These are phyloP conservation scores for Penicillium sp. DNA, from an alignment of 2,329 filamentous ascomycete species.

Conservation along the genomic window DNA sequence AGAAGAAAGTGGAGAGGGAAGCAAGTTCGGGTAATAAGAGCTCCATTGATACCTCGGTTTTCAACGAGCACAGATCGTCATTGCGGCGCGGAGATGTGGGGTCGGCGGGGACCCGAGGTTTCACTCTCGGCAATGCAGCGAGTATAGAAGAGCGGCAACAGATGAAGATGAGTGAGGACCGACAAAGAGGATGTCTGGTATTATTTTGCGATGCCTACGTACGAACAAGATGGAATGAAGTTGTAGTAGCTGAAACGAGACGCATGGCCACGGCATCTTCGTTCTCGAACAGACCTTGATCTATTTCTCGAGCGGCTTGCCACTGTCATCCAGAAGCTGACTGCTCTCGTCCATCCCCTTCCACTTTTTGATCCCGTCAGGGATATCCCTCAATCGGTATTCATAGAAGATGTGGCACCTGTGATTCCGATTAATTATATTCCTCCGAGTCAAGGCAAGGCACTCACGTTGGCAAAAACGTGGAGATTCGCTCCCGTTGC, in stretches of 20 bases:
- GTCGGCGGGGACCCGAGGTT: too few species aligned
- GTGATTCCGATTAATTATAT: background rate
- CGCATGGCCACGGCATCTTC: background rate
- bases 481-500: slow-evolving; percentile 48
- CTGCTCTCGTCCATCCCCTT: slow-evolving; percentile 5
- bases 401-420: slow-evolving; percentile 10
- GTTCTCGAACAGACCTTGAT: background rate
- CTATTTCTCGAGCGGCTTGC: background rate
- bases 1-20: background rate
- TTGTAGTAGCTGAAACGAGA: too few species aligned
- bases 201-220: too few species aligned
- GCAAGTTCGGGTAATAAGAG: background rate
- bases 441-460: background rate
- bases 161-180: too few species aligned
- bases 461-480: slow-evolving; percentile 3
- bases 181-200: too few species aligned
- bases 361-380: slow-evolving; percentile 4
- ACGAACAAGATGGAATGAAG: too few species aligned
- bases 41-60: too few species aligned
- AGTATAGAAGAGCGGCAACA: too few species aligned
- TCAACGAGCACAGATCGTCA: too few species aligned
- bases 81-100: too few species aligned
- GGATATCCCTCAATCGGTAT: slow-evolving; percentile 1
- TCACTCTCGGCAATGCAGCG: too few species aligned
- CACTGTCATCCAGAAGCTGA: slow-evolving; percentile 1